A percentile compares a stretch with the other conserved stretches of the same genome.
phyloP scores from a whole-genome alignment of 331 rosid species.

The Acacia pycnantha region DNA sequence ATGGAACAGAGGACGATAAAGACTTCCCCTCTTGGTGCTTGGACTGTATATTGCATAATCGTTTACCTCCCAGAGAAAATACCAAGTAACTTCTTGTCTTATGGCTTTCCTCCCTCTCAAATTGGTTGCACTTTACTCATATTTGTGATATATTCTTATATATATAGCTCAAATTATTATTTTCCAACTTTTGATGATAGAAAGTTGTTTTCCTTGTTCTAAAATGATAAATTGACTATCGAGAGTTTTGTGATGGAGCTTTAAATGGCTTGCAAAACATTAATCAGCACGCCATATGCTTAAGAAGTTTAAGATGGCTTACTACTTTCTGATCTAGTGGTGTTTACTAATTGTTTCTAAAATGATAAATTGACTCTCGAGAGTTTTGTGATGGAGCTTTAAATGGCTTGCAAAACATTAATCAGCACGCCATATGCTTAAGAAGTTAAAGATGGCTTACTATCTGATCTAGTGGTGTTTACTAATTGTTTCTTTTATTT shows the following conservation, averaged over 20 bases:
- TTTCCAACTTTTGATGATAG: slow-evolving; percentile 22
- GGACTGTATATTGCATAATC: slow-evolving; percentile 84
- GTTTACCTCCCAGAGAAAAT: slow-evolving; percentile 90
- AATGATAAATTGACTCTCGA: slow-evolving; percentile 9
- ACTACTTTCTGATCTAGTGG: not conserved
- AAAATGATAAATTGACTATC: slow-evolving; percentile 7
- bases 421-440: slow-evolving; percentile 13
- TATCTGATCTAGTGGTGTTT: not conserved
- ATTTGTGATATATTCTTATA: not conserved
- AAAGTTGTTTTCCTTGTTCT: slow-evolving; percentile 14
- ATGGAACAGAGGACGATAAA: slow-evolving; percentile 93
- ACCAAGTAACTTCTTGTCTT: slow-evolving; percentile 64
- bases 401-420: slow-evolving; percentile 10
- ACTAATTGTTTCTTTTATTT: slow-evolving; percentile 12
- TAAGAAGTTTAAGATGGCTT: slow-evolving; percentile 8
- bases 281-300: slow-evolving; percentile 8
- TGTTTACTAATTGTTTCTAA: slow-evolving; percentile 9
- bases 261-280: slow-evolving; percentile 11
- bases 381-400: slow-evolving; percentile 1
- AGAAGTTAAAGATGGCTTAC: not conserved
- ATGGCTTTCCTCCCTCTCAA: slow-evolving; percentile 8
- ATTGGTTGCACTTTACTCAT: slow-evolving; percentile 4
- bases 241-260: slow-evolving; percentile 1
- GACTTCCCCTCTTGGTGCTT: slow-evolving; percentile 96
- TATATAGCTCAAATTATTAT: not conserved